A percentile compares a stretch with the other conserved stretches of the same genome.
These are phyloP conservation scores for Emergomyces pasteurianus DNA, from an alignment of 2,329 filamentous ascomycete genomes.

Conservation along the genomic window DNA sequence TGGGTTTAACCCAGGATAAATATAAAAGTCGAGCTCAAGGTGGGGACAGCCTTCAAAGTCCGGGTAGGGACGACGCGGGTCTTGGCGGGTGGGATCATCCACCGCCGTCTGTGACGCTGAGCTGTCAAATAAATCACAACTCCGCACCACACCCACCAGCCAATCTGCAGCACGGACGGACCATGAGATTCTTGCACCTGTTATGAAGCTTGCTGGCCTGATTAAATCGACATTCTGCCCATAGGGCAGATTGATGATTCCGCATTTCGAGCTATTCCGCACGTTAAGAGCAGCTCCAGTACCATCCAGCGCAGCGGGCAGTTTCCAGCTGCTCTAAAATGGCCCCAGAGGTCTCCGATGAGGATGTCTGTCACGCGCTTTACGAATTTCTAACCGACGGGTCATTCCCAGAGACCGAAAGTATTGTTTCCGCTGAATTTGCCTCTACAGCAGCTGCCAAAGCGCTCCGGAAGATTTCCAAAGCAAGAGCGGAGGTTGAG, in stretches of 20 bases:
- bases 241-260: not conserved
- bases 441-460: slow-evolving; percentile 36
- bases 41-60: too few species aligned
- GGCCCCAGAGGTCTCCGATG: slow-evolving; percentile 27
- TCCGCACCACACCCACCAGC: not conserved
- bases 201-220: not conserved
- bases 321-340: slow-evolving; percentile 11
- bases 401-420: slow-evolving; percentile 45
- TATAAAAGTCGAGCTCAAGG: not conserved
- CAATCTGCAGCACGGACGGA: not conserved
- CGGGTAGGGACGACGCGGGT: too few species aligned
- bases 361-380: slow-evolving; percentile 45
- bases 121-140: not conserved
- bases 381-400: slow-evolving; percentile 51
- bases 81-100: not conserved
- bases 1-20: too few species aligned
- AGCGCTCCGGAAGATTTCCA: slow-evolving; percentile 39
- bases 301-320: not conserved
- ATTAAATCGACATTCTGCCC: not conserved
- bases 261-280: not conserved
- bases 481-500: slow-evolving; percentile 43
- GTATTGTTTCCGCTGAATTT: slow-evolving; percentile 42
- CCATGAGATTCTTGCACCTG: not conserved
- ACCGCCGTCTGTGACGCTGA: not conserved
- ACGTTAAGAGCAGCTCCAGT: not conserved